phyloP scores from a whole-genome alignment of 2,329 filamentous ascomycete species.

The Verticillium alfalfae region DNA sequence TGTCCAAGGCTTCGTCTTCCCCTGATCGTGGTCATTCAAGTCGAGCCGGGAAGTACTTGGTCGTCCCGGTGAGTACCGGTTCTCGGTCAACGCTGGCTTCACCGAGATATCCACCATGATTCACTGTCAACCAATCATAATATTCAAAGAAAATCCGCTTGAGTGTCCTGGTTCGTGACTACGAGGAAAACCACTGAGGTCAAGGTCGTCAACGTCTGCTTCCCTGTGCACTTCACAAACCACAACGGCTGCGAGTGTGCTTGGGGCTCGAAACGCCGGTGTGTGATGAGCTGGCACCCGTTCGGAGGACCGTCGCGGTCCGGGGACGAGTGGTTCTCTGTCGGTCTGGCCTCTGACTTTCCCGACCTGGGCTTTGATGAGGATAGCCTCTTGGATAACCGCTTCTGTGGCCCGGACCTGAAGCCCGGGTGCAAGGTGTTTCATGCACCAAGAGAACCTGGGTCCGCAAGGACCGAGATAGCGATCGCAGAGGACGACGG shows the following conservation, averaged over 20 bases:
- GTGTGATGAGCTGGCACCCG: constrained; percentile 9
- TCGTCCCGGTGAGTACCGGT: too few species aligned
- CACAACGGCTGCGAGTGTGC: neutral
- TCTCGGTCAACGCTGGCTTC: too few species aligned
- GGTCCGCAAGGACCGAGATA: constrained; percentile 28
- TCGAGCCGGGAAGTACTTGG: too few species aligned
- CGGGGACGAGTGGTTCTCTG: constrained; percentile 43
- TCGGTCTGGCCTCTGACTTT: constrained; percentile 49
- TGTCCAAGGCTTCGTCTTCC: too few species aligned
- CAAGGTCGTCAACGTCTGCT: too few species aligned
- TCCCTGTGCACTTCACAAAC: too few species aligned
- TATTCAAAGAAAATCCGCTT: too few species aligned
- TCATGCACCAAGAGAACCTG: constrained; percentile 34
- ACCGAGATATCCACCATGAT: too few species aligned
- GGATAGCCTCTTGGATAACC: constrained; percentile 28
- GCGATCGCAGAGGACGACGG: constrained; percentile 23
- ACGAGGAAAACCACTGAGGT: too few species aligned
- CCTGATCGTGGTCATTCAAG: too few species aligned
- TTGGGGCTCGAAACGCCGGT: neutral
- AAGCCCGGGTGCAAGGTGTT: constrained; percentile 56
- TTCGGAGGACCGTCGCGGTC: constrained; percentile 15
- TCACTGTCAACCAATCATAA: too few species aligned
- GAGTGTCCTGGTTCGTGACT: too few species aligned
- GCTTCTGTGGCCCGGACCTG: constrained; percentile 29
- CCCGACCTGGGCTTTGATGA: constrained; percentile 42